phyloP scores from a whole-genome alignment of 2,329 filamentous ascomycete genomes.

The Colletotrichum noveboracense region DNA sequence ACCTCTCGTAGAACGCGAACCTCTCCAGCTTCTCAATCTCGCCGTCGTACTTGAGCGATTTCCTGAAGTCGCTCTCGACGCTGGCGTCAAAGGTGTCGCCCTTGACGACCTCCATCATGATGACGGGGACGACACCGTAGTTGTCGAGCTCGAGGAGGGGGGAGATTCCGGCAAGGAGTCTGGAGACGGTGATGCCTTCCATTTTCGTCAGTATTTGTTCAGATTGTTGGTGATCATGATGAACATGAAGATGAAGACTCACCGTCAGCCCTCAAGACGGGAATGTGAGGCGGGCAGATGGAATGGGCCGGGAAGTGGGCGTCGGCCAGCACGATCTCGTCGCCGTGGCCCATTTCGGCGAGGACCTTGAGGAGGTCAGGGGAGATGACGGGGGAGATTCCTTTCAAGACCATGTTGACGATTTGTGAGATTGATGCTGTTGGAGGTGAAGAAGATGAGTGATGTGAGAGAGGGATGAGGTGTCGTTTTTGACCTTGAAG shows the following conservation, averaged over 20 bases:
- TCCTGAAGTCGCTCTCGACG: slow-evolving; percentile 12
- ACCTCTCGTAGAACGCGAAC: slow-evolving; percentile 13
- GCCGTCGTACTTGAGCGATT: slow-evolving; percentile 5
- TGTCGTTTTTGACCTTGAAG: background rate
- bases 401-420: slow-evolving; percentile 3
- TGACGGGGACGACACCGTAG: slow-evolving; percentile 15
- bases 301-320: slow-evolving; percentile 19
- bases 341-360: slow-evolving; percentile 19
- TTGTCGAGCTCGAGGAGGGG: slow-evolving; percentile 17
- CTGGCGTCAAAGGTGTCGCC: slow-evolving; percentile 14
- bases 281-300: slow-evolving; percentile 16
- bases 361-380: slow-evolving; percentile 19
- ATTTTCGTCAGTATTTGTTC: too few species aligned
- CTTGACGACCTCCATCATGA: slow-evolving; percentile 21
- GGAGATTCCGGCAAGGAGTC: slow-evolving; percentile 6
- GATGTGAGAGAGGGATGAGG: background rate
- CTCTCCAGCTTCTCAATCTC: slow-evolving; percentile 18
- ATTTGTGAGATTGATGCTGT: rapidly evolving
- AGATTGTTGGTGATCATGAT: too few species aligned
- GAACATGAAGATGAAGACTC: background rate
- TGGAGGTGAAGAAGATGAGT: background rate
- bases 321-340: slow-evolving; percentile 15
- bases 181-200: slow-evolving; percentile 10
- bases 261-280: slow-evolving; percentile 14
- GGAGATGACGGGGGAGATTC: slow-evolving; percentile 17